Conservation (phyloP, 1,284 basidiomycete genomes). For the Pisolithus thermaeus region DNA sequence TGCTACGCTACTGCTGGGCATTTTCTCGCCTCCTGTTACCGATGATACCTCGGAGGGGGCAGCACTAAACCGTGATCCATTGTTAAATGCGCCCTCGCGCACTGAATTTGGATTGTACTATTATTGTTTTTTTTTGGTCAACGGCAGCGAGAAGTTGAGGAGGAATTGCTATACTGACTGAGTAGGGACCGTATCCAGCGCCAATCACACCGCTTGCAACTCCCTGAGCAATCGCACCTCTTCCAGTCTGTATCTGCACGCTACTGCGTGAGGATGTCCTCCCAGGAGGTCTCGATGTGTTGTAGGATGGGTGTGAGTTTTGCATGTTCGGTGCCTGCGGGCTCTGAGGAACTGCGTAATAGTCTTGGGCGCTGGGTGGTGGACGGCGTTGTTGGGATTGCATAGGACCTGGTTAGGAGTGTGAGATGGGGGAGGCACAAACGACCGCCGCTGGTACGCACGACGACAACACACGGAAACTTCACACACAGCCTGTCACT, state of each 20-base stretch:
- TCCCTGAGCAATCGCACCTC: constrained; percentile 57
- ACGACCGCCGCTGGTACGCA: neutral
- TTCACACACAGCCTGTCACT: neutral
- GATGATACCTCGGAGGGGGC: constrained; percentile 53
- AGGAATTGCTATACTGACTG: constrained; percentile 42
- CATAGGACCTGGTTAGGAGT: constrained; percentile 22
- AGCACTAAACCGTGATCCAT: constrained; percentile 50
- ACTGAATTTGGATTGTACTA: constrained; percentile 52
- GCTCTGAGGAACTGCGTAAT: constrained; percentile 47
- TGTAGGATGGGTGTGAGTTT: constrained; percentile 22
- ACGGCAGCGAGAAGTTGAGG: neutral
- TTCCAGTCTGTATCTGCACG: constrained; percentile 31
- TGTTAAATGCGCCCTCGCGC: constrained; percentile 9
- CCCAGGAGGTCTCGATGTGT: constrained; percentile 23
- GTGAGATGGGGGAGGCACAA: constrained; percentile 1
- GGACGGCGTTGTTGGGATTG: constrained; percentile 25
- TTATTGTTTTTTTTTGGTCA: neutral
- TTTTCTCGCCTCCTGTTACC: constrained; percentile 38
- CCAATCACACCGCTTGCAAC: constrained; percentile 72
- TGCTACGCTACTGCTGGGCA: constrained; percentile 14
- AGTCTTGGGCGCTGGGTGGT: constrained; percentile 28
- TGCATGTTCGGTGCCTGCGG: constrained; percentile 31
- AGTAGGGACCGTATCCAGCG: constrained; percentile 72
- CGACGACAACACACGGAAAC: neutral
- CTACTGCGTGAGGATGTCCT: constrained; percentile 26